A percentile compares a stretch with the other conserved stretches of the same genome.
Conservation (phyloP, 345 rosid species). For the Draba incana region DNA sequence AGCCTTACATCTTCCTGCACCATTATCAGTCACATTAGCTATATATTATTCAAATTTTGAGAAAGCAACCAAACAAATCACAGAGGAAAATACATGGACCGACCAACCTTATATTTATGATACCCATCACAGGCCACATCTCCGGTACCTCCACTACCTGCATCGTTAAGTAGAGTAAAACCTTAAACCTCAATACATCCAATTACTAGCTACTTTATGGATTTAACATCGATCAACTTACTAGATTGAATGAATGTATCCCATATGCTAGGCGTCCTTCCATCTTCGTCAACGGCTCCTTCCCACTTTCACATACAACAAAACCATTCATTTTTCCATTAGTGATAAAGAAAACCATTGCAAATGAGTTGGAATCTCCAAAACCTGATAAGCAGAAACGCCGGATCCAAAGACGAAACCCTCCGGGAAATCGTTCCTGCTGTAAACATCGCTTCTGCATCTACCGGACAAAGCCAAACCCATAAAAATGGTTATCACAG, state of each 20-base stretch:
- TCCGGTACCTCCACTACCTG: conserved; percentile 24
- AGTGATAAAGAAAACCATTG: too few species aligned
- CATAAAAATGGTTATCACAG: not conserved
- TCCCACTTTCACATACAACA: conserved; percentile 36
- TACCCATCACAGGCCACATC: conserved; percentile 57
- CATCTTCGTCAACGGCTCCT: conserved; percentile 66
- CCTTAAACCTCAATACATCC: conserved; percentile 14
- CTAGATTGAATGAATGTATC: conserved; percentile 52
- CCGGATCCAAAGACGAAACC: conserved; percentile 59
- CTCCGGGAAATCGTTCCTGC: conserved; percentile 55
- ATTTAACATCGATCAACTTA: not conserved
- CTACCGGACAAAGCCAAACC: not conserved
- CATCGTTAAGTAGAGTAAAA: too few species aligned
- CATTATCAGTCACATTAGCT: not conserved
- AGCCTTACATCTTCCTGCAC: conserved; percentile 70
- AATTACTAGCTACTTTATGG: not conserved
- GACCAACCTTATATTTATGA: conserved; percentile 59
- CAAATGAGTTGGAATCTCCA: not conserved
- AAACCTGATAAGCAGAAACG: conserved; percentile 63
- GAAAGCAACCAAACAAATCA: too few species aligned
- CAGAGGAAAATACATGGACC: too few species aligned
- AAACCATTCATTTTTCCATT: too few species aligned
- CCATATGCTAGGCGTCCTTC: conserved; percentile 62
- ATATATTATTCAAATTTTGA: too few species aligned
- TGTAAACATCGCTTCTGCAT: conserved; percentile 41